These are phyloP conservation scores for Trametes polyzona DNA, from an alignment of 1,284 basidiomycete species.

Conservation along the genomic window DNA sequence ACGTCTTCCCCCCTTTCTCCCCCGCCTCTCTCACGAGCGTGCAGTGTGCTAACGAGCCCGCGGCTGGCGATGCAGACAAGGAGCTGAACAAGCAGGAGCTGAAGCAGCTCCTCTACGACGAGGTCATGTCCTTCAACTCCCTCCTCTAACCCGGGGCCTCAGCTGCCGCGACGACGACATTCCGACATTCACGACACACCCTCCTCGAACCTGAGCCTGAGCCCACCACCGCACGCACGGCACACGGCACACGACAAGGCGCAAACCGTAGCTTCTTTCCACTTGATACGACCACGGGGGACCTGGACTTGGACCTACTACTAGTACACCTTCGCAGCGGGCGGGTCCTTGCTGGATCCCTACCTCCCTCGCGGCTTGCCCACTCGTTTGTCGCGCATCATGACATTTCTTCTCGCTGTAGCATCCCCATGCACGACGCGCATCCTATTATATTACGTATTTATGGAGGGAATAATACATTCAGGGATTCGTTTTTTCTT, in stretches of 20 bases:
- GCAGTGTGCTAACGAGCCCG: background rate
- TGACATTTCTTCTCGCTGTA: background rate
- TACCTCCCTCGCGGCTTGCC: background rate
- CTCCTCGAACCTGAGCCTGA: background rate
- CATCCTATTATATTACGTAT: constrained; percentile 21
- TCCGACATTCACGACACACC: constrained; percentile 8
- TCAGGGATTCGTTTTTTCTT: background rate
- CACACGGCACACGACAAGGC: too few relatives aligned
- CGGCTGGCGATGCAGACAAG: constrained; percentile 55
- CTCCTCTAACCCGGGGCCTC: constrained; percentile 45
- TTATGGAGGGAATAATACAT: constrained; percentile 25
- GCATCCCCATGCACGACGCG: background rate
- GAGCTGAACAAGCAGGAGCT: constrained; percentile 77
- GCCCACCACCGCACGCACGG: background rate
- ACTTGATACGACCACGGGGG: too few relatives aligned
- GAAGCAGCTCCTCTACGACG: constrained; percentile 67
- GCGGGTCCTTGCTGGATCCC: too few relatives aligned
- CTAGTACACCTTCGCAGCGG: too few relatives aligned
- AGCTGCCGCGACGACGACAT: background rate
- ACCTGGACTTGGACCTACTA: too few relatives aligned
- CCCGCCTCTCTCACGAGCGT: constrained; percentile 11
- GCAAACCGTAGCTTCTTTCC: too few relatives aligned
- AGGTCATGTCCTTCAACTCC: constrained; percentile 70
- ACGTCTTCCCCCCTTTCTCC: constrained; percentile 31
- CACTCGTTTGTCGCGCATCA: background rate